Base-by-base conservation (phyloP, 352 stramenopile genomes). In the Phytophthora ramorum region DNA sequence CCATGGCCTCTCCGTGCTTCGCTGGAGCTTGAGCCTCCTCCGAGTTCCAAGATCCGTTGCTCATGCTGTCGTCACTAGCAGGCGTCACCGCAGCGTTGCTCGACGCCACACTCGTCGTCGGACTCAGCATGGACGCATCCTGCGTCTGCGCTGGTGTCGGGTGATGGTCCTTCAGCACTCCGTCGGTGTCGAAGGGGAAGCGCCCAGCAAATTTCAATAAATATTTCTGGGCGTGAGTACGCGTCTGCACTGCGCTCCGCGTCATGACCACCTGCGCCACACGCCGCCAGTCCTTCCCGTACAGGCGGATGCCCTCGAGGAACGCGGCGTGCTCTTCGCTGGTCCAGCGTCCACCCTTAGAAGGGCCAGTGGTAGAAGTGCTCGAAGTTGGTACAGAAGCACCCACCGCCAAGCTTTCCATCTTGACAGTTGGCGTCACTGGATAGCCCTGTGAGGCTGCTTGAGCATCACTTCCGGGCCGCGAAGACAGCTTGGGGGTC, bases 211-310 rank as follows among this genome's bases (percentile, higher is more conserved):
- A 93, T 80, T 97, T 97, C 71, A 95, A 91, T 86, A 97, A 93
- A 91, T 97, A 97, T 69, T 97, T 97, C 73, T 97, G 89, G 46
- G 89, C 89, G 65, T 97, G 89, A 32, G 89, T 96, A 38, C 89
- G 87, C 41, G 87, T 95, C 72, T 97, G 89, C 51, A 97, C 88
- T n/a, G 87, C 87, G 34, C 84, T 95, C 38, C 89, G 84, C 30
- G 89, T 94, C 55, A 67, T 80, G 38, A 97, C 87, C 32, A 95
- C 84, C 58, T 95, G 81, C 14, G 89, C 87, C 35, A 96, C 87
- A 16, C 87, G 75, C 30, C 87, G 75, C 89, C 89, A 97, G 70
- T 96, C 87, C 67, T 96, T 95, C 38, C 89, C 86, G 52, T 91
- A 95, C 40, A 93, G 62, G n/a, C 89, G 83, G 43, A 97, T 93